phyloP scores from a whole-genome alignment of 768 basidiomycete species.

The Suillus discolor region DNA sequence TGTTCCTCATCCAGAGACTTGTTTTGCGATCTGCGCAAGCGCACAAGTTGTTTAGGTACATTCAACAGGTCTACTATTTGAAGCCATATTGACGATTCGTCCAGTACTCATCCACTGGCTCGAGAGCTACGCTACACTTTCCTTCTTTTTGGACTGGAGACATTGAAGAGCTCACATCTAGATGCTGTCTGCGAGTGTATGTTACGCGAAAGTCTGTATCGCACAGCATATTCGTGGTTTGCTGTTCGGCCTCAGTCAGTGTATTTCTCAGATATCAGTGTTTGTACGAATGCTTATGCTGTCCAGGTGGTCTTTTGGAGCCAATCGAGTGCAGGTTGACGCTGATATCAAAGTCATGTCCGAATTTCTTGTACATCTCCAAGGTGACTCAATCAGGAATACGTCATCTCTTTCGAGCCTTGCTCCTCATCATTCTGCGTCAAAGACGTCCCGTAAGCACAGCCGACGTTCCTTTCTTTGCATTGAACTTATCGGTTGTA shows the following conservation, averaged over 20 bases:
- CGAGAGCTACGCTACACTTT: slow-evolving; percentile 91
- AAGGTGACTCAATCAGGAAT: slow-evolving; percentile 70
- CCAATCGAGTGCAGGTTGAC: slow-evolving; percentile 86
- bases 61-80: not conserved
- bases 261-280: not conserved
- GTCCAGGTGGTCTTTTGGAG: slow-evolving; percentile 93
- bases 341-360: slow-evolving; percentile 86
- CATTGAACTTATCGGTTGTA: slow-evolving; percentile 25
- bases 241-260: slow-evolving; percentile 88
- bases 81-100: not conserved
- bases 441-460: slow-evolving; percentile 44
- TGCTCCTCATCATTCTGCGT: slow-evolving; percentile 49
- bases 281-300: slow-evolving; percentile 6
- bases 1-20: slow-evolving; percentile 84
- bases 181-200: slow-evolving; percentile 80
- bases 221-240: slow-evolving; percentile 90
- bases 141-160: slow-evolving; percentile 90
- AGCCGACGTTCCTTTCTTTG: not conserved
- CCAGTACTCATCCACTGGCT: slow-evolving; percentile 88
- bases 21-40: slow-evolving; percentile 79
- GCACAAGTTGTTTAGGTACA: slow-evolving; percentile 72
- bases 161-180: slow-evolving; percentile 83
- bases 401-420: slow-evolving; percentile 62
- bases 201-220: slow-evolving; percentile 76
- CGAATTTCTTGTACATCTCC: slow-evolving; percentile 80